phyloP scores from a whole-genome alignment of 176 grass and related monocot genomes.

The Ensete glaucum region DNA sequence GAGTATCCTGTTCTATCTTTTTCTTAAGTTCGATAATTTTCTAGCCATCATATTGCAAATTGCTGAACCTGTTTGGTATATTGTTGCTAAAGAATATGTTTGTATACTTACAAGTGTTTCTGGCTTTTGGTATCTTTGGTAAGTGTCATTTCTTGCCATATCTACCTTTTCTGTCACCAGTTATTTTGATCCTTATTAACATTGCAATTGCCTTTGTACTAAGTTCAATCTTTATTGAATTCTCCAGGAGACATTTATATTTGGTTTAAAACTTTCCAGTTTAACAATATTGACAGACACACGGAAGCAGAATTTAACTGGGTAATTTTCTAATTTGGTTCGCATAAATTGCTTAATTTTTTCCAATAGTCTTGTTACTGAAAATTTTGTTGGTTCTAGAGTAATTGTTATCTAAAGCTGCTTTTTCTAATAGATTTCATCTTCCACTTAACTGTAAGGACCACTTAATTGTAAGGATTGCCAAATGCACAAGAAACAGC shows the following conservation, averaged over 20 bases:
- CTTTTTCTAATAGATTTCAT: neutral
- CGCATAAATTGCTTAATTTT: conserved; percentile 11
- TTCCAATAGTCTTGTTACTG: no score
- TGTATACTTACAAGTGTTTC: no score
- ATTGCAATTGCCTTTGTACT: neutral
- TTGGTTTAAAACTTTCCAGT: conserved; percentile 77
- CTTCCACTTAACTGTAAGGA: neutral
- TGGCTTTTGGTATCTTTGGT: neutral
- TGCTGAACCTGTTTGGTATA: neutral
- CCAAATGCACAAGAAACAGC: no score
- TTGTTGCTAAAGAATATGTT: neutral
- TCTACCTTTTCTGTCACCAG: neutral
- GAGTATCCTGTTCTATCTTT: no score
- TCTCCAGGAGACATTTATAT: conserved; percentile 58
- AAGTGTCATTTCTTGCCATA: neutral
- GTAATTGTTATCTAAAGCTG: neutral
- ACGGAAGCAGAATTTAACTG: conserved; percentile 59
- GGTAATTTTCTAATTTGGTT: conserved; percentile 36
- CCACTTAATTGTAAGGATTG: no score
- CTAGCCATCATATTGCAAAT: neutral
- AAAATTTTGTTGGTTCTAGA: no score
- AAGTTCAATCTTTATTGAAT: neutral
- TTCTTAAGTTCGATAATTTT: neutral
- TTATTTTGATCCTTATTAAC: neutral
- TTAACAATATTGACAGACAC: conserved; percentile 79